Conservation (phyloP, 2,329 filamentous ascomycete genomes). For the Cadophora luteo-olivacea region DNA sequence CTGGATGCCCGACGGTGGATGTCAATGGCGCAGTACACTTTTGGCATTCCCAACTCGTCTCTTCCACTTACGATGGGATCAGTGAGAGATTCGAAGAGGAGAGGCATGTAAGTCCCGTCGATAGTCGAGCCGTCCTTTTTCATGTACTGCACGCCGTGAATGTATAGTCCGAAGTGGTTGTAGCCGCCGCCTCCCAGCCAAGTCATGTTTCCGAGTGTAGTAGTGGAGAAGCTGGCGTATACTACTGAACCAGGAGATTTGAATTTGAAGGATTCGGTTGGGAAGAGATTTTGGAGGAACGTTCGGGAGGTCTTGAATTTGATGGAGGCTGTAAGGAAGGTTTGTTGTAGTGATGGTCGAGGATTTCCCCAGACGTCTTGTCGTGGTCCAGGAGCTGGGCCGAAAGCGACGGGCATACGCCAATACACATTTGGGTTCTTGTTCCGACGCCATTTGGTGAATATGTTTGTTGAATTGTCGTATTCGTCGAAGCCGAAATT, state of each 20-base stretch:
- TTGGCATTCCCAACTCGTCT: background rate
- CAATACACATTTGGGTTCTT: background rate
- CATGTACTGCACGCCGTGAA: background rate
- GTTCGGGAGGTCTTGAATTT: conserved; percentile 48
- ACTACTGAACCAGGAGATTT: conserved; percentile 46
- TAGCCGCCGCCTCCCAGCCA: background rate
- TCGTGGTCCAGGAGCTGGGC: background rate
- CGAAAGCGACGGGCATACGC: background rate
- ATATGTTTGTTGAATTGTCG: background rate
- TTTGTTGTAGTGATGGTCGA: background rate
- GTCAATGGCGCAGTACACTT: conserved; percentile 45
- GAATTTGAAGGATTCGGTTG: conserved; percentile 44
- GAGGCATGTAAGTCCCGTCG: background rate
- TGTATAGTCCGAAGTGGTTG: background rate
- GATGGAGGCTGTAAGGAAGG: background rate
- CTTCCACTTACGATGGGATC: background rate
- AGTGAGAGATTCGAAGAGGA: background rate
- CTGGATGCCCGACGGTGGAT: conserved; percentile 59
- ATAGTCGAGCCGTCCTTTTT: background rate
- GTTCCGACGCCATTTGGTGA: background rate
- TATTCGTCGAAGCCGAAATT: background rate
- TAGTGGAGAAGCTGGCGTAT: conserved; percentile 26
- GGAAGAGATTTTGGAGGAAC: conserved; percentile 49
- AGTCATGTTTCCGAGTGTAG: background rate
- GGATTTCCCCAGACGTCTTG: background rate